phyloP scores from a whole-genome alignment of 2,329 filamentous ascomycete genomes.

The Epichloe brachyelytri region DNA sequence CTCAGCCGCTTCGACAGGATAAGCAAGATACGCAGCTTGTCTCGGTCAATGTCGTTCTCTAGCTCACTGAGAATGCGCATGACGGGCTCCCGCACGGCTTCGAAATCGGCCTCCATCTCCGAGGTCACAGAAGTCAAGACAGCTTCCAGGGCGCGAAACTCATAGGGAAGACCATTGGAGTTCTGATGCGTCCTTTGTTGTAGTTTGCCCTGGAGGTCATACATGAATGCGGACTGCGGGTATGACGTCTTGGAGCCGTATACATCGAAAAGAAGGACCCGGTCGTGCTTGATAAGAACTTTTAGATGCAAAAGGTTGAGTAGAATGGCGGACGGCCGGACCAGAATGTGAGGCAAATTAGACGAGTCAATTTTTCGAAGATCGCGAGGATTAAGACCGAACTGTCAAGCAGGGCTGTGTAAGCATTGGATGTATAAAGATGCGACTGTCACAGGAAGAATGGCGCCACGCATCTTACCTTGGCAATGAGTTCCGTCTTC shows the following conservation, averaged over 20 bases:
- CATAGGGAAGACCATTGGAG: conserved; percentile 69
- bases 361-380: conserved; percentile 96
- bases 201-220: conserved; percentile 86
- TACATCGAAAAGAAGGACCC: conserved; percentile 89
- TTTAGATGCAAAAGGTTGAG: conserved; percentile 94
- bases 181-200: conserved; percentile 53
- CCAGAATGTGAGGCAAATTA: conserved; percentile 85
- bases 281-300: conserved; percentile 88
- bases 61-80: conserved; percentile 78
- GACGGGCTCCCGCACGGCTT: conserved; percentile 84
- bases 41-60: conserved; percentile 91
- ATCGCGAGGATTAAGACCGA: conserved; percentile 85
- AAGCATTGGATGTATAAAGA: not conserved
- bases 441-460: not conserved
- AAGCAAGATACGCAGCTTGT: conserved; percentile 80
- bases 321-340: conserved; percentile 83
- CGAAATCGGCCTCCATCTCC: conserved; percentile 86
- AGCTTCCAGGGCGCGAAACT: conserved; percentile 90
- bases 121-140: conserved; percentile 88
- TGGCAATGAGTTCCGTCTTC: conserved; percentile 93
- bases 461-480: conserved; percentile 38
- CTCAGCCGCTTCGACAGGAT: conserved; percentile 92
- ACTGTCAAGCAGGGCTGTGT: conserved; percentile 34
- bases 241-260: conserved; percentile 92
- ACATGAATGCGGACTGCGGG: conserved; percentile 94